These are phyloP conservation scores for Bimuria novae-zelandiae DNA, from an alignment of 2,329 filamentous ascomycete species.

Conservation along the genomic window DNA sequence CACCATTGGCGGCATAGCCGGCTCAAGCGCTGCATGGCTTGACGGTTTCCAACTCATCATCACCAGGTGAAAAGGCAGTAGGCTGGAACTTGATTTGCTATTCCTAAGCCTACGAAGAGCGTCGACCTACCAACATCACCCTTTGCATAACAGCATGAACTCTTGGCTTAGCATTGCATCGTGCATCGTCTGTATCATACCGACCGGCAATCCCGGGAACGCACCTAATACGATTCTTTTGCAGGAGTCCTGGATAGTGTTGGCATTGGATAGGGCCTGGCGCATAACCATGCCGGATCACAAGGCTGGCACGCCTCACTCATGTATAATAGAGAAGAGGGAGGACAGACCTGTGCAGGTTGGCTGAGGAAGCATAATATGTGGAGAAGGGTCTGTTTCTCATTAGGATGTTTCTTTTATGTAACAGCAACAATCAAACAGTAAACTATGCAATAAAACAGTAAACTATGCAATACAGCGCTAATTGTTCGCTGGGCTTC, in stretches of 20 bases:
- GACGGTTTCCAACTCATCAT: slow-evolving; percentile 86
- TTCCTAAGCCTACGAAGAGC: background rate
- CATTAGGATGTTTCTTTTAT: background rate
- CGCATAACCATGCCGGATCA: background rate
- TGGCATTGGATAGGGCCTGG: background rate
- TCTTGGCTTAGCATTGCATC: background rate
- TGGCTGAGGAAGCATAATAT: background rate
- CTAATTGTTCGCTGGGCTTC: background rate
- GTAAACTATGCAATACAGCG: no score
- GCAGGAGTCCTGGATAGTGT: slow-evolving; percentile 1
- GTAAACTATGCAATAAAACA: no score
- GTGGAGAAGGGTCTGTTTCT: no score
- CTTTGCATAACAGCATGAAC: background rate
- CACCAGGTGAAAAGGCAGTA: slow-evolving; percentile 60
- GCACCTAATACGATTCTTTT: background rate
- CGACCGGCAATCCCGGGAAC: no score
- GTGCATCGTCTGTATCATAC: background rate
- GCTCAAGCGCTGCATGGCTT: slow-evolving; percentile 78
- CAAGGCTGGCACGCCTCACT: background rate
- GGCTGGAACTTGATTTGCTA: background rate
- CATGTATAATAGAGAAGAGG: background rate
- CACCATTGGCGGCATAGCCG: slow-evolving; percentile 83
- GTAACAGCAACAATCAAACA: slow-evolving; percentile 16
- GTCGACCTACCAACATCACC: background rate
- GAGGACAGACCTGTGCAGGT: background rate